Evolutionary conservation across 148 eudicot genomes (phyloP).

Genomic region (Bassia scoparia): DNA sequence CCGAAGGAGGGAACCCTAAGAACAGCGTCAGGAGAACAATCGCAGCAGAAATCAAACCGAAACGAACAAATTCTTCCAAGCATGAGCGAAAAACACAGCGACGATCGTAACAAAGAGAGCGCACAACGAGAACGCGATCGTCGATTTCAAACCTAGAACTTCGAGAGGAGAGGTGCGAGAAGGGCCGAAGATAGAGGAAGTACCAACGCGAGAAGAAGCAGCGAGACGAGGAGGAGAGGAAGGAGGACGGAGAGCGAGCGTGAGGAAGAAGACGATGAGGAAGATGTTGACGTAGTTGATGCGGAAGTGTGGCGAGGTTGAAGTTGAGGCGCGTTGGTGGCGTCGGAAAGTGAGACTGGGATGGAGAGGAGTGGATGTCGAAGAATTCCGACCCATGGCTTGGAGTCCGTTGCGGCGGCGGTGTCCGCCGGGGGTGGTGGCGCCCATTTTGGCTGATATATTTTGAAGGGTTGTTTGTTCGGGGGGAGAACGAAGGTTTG

Average conservation of each 20-base stretch:
- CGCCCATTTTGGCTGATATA: background rate
- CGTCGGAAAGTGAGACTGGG: constrained; percentile 23
- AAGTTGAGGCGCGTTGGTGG: constrained; percentile 1
- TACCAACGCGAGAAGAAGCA: constrained; percentile 12
- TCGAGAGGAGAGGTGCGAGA: constrained; percentile 17
- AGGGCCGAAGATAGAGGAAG: constrained; percentile 14
- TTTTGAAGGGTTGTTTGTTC: background rate
- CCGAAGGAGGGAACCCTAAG: constrained; percentile 46
- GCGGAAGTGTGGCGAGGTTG: constrained; percentile 14
- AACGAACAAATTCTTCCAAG: constrained; percentile 17
- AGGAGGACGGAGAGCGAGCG: constrained; percentile 20
- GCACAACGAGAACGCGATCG: constrained; percentile 1
- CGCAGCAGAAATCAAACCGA: background rate
- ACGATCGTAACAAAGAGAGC: constrained; percentile 11
- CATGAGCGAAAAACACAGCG: constrained; percentile 15
- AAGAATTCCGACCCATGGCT: constrained; percentile 25
- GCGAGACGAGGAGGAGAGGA: constrained; percentile 26
- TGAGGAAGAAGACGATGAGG: constrained; percentile 20
- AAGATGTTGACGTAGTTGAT: constrained; percentile 19
- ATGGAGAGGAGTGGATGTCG: constrained; percentile 6
- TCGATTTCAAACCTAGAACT: background rate
- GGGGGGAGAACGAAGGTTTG: background rate
- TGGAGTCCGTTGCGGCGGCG: constrained; percentile 11
- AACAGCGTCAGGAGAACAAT: constrained; percentile 16
- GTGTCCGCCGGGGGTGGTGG: constrained; percentile 1